Conservation (phyloP, 1,139 yeast genomes). For the Tardiomyces blankii region DNA sequence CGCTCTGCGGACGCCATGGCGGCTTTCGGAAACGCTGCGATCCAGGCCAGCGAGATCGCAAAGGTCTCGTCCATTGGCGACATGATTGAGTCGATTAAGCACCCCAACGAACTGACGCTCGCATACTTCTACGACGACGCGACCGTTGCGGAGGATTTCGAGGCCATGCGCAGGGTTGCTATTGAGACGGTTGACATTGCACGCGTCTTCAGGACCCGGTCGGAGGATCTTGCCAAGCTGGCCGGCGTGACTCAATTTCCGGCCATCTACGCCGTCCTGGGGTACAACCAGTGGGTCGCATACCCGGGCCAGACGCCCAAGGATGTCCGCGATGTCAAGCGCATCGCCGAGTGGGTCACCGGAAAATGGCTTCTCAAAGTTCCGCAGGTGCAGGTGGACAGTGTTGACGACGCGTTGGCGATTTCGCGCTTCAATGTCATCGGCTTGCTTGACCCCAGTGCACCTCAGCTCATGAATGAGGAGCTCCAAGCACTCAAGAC, state of each 20-base stretch:
- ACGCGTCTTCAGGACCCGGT: slow-evolving; percentile 10
- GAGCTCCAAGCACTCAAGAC: slow-evolving; percentile 22
- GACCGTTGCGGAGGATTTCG: slow-evolving; percentile 30
- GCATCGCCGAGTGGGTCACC: slow-evolving; percentile 23
- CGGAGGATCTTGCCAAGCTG: not conserved
- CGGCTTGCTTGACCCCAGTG: slow-evolving; percentile 24
- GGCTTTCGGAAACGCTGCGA: slow-evolving; percentile 6
- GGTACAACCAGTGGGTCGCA: slow-evolving; percentile 14
- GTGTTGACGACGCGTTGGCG: slow-evolving; percentile 22
- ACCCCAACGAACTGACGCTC: slow-evolving; percentile 12
- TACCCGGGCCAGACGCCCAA: slow-evolving; percentile 23
- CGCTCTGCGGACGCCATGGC: slow-evolving; percentile 6
- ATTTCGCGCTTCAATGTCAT: slow-evolving; percentile 22
- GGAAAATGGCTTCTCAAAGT: slow-evolving; percentile 26
- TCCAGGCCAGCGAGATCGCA: slow-evolving; percentile 1
- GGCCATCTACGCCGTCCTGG: slow-evolving; percentile 23
- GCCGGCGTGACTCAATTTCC: slow-evolving; percentile 15
- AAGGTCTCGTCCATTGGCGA: not conserved
- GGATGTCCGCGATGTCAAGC: slow-evolving; percentile 23
- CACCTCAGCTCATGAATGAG: slow-evolving; percentile 14
- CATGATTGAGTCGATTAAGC: not conserved
- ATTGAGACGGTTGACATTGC: slow-evolving; percentile 25
- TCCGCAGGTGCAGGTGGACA: slow-evolving; percentile 27
- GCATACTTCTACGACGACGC: slow-evolving; percentile 29
- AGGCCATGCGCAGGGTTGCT: slow-evolving; percentile 25